Base-by-base conservation (phyloP, 441 rosid species). In the Mallotus japonicus region DNA sequence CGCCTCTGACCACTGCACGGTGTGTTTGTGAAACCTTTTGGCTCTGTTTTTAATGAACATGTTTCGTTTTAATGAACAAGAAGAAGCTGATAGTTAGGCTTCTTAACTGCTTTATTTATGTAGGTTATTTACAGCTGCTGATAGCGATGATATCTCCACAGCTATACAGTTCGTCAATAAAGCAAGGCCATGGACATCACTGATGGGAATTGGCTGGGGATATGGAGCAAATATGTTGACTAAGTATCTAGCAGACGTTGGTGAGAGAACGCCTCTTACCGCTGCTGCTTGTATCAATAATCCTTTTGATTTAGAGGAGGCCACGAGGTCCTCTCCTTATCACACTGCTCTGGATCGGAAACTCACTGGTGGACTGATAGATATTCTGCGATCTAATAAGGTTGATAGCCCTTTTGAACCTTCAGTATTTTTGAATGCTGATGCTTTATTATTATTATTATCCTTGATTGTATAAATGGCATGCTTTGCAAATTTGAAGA, bases 91-190 rank as follows among this genome's bases (percentile, higher is more conserved):
- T 64, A 9, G 80, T 67, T 82, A 81, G 80, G 80, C 76, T 73
- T 57, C 72, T 76, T 76, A 78, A 79, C 66, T 76, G 63, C 75
- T 85, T 82, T 60, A 73, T 79, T 80, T 74, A 20, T 90, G 92
- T 87, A 95, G 99, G 97, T 88, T 95, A 81, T 95, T 93, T 83
- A 85, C 99, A 74, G 99, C 98, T 76, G 98, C 89, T 84, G 99
- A 93, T 74, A 91, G 99, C 77, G 97, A 93, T 86, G 99, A 95
- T 88, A 70, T 95, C 87, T 87, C 81, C 80, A 80, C 89, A 81
- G 90, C 92, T 79, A 65, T 92, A 82, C 89, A 82, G 73, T 95
- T 86, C 78, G 80, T 95, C 79, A 85, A 68, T 72, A 90, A 90
- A 85, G 85, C 87, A 56, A 90, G 98, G 86, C 97, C 97, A n/a